Conservation (phyloP, 805 yeast species). For the Komagataella phaffii region DNA sequence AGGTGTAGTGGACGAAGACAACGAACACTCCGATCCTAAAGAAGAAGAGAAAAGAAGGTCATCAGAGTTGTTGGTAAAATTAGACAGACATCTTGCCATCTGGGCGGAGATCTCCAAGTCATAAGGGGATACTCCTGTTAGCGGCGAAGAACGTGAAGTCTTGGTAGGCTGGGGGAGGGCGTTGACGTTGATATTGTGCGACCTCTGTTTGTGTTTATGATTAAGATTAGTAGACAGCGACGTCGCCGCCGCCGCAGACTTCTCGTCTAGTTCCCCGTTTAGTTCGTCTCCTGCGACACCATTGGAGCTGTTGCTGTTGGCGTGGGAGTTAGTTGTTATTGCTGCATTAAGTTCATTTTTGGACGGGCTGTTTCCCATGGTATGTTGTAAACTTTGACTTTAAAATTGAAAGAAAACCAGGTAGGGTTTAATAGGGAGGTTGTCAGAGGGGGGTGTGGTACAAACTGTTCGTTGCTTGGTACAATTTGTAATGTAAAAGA, state of each 20-base stretch:
- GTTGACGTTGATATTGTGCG: slow-evolving; percentile 1
- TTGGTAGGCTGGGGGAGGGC: not conserved
- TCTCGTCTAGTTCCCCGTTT: slow-evolving; percentile 3
- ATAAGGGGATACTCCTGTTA: slow-evolving; percentile 3
- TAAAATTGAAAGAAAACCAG: not conserved
- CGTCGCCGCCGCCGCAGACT: slow-evolving; percentile 3
- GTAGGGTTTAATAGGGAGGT: not conserved
- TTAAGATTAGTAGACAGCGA: slow-evolving; percentile 1
- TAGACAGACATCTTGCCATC: slow-evolving; percentile 24
- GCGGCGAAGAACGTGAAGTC: slow-evolving; percentile 7
- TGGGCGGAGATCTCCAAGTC: slow-evolving; percentile 32
- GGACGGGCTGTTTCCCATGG: slow-evolving; percentile 25
- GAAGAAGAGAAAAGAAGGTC: slow-evolving; percentile 16
- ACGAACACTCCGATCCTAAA: slow-evolving; percentile 11
- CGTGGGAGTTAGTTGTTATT: slow-evolving; percentile 5
- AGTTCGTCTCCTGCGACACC: slow-evolving; percentile 3
- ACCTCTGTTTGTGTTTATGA: not conserved
- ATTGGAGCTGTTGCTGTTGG: slow-evolving; percentile 4
- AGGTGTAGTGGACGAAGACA: not conserved
- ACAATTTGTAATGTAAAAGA: not conserved
- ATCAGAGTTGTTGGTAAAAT: not conserved
- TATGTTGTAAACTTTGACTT: not conserved
- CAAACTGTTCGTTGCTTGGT: not conserved
- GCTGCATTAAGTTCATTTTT: slow-evolving; percentile 17
- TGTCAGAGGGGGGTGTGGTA: not conserved